These are phyloP conservation scores for Bolboschoenoplectus hybrid DNA, from an alignment of 202 grass and related monocot genomes.

Conservation along the genomic window DNA sequence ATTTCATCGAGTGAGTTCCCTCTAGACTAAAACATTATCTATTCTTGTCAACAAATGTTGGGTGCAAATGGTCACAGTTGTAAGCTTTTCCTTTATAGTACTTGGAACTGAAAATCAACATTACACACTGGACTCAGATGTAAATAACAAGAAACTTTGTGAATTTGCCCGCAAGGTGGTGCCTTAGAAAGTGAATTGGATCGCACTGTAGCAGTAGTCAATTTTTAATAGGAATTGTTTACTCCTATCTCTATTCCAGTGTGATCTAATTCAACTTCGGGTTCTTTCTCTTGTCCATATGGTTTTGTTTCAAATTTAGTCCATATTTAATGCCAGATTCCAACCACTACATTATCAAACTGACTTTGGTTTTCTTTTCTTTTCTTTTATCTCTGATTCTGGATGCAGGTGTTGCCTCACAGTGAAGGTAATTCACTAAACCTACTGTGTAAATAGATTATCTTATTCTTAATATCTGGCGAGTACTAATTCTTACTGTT, in stretches of 20 bases:
- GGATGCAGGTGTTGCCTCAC: slow-evolving; percentile 86
- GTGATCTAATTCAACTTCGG: not conserved
- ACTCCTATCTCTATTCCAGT: not conserved
- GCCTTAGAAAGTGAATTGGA: not conserved
- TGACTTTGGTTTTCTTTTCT: slow-evolving; percentile 20
- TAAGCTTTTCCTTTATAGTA: not conserved
- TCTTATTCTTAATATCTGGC: slow-evolving; percentile 18
- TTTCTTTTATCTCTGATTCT: slow-evolving; percentile 8
- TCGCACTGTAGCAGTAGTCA: not conserved
- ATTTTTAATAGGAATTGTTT: not conserved
- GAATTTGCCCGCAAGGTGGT: not conserved
- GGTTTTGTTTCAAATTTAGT: not conserved
- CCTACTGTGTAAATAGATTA: not conserved
- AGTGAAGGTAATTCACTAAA: slow-evolving; percentile 71
- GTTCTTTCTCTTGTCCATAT: not conserved
- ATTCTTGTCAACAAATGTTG: not conserved
- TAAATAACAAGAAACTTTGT: slow-evolving; percentile 1
- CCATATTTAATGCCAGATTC: not conserved
- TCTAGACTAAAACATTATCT: not conserved
- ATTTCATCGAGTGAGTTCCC: slow-evolving; percentile 92
- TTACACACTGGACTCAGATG: not conserved
- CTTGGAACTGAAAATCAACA: not conserved
- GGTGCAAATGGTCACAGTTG: not conserved
- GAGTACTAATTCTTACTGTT: slow-evolving; percentile 3
- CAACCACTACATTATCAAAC: not conserved